Evolutionary conservation across 345 rosid species (phyloP).

Genomic region (Odontarrhena argentea): DNA sequence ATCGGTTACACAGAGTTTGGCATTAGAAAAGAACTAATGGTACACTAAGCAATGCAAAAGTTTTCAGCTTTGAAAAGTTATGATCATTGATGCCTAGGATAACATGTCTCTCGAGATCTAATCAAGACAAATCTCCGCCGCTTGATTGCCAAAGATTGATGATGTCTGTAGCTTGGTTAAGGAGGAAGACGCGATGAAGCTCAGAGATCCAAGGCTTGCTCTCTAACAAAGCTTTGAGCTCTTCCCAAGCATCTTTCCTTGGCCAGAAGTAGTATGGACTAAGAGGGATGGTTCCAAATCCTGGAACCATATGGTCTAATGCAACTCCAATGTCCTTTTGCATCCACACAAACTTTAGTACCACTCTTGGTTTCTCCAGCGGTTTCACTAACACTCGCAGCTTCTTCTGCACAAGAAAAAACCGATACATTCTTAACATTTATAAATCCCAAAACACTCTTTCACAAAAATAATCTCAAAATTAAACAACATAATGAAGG

Average conservation of each 20-base stretch:
- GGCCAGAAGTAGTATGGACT: slow-evolving; percentile 94
- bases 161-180: slow-evolving; percentile 84
- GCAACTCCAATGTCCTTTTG: slow-evolving; percentile 78
- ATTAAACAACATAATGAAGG: slow-evolving; percentile 32
- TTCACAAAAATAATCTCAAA: neutral
- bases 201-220: slow-evolving; percentile 86
- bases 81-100: neutral
- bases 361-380: slow-evolving; percentile 69
- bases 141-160: slow-evolving; percentile 80
- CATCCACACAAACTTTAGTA: slow-evolving; percentile 92
- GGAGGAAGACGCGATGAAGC: slow-evolving; percentile 67
- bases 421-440: no score
- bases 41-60: slow-evolving; percentile 14
- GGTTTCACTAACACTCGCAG: slow-evolving; percentile 77
- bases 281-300: slow-evolving; percentile 74
- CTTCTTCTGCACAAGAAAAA: slow-evolving; percentile 47
- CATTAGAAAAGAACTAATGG: neutral
- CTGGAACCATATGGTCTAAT: slow-evolving; percentile 70
- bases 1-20: neutral
- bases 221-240: slow-evolving; percentile 72
- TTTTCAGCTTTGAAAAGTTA: slow-evolving; percentile 6
- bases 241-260: slow-evolving; percentile 84
- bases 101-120: neutral
- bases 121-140: slow-evolving; percentile 46
- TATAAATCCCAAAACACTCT: neutral